Conservation (phyloP, 1,139 yeast species). For the Kurtzmaniella natalensis region DNA sequence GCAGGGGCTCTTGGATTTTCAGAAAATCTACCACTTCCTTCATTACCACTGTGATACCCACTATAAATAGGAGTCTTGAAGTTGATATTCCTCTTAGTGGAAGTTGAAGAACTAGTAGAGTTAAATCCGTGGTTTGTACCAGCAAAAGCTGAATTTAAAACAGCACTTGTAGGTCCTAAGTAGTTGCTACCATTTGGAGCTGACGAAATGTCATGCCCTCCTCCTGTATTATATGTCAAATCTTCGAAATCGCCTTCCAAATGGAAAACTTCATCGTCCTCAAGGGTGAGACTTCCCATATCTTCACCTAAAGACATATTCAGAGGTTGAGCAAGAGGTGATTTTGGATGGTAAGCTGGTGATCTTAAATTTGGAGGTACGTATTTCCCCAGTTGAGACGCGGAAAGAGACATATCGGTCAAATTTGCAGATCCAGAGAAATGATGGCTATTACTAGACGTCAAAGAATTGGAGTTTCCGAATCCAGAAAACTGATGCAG, state of each 20-base stretch:
- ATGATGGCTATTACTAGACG: too few relatives aligned
- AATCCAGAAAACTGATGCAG: too few relatives aligned
- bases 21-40: too few relatives aligned
- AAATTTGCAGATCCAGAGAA: not conserved
- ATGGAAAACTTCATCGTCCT: conserved; percentile 39
- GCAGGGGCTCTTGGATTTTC: too few relatives aligned
- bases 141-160: too few relatives aligned
- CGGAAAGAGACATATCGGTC: not conserved
- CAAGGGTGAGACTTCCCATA: conserved; percentile 31
- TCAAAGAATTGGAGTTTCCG: too few relatives aligned
- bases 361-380: conserved; percentile 45
- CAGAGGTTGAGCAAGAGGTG: conserved; percentile 34
- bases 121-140: too few relatives aligned
- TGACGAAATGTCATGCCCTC: not conserved
- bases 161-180: too few relatives aligned
- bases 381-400: conserved; percentile 27
- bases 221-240: not conserved
- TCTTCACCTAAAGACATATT: conserved; percentile 23
- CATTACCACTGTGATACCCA: not conserved
- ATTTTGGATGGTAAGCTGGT: conserved; percentile 25
- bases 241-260: conserved; percentile 37
- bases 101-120: not conserved
- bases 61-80: conserved; percentile 6
- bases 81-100: conserved; percentile 3
- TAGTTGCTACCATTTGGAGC: not conserved